A percentile compares a stretch with the other conserved stretches of the same genome.
Conservation (phyloP, 2,329 filamentous ascomycete species). For the Botrytis deweyae region DNA sequence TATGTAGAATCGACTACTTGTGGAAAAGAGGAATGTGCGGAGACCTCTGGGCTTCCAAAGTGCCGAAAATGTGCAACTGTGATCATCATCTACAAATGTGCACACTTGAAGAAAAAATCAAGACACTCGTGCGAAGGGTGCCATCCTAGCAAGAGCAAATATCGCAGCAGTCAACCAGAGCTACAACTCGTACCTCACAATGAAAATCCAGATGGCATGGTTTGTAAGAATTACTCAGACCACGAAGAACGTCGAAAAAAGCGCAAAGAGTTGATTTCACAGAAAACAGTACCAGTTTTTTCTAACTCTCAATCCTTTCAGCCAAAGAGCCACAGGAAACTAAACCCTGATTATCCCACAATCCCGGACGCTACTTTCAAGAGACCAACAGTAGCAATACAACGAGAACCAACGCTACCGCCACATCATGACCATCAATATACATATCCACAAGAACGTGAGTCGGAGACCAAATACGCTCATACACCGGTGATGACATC, state of each 20-base stretch:
- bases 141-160: not conserved
- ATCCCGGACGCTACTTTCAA: not conserved
- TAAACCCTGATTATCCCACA: not conserved
- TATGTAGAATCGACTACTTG: not conserved
- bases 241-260: not conserved
- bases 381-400: not conserved
- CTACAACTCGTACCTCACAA: not conserved
- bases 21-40: not conserved
- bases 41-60: not conserved
- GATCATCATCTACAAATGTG: not conserved
- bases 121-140: not conserved
- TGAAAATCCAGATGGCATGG: accelerated
- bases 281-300: not conserved
- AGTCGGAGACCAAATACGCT: not conserved
- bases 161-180: not conserved
- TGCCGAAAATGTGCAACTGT: not conserved
- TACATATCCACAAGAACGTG: not conserved
- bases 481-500: not conserved
- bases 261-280: not conserved
- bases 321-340: not conserved
- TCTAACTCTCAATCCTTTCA: too few species aligned
- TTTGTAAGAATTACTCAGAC: not conserved
- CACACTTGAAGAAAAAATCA: not conserved
- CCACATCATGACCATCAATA: not conserved
- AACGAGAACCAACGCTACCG: not conserved